These are phyloP conservation scores for Cornus controversa DNA, from an alignment of 148 eudicot species.

Conservation along the genomic window DNA sequence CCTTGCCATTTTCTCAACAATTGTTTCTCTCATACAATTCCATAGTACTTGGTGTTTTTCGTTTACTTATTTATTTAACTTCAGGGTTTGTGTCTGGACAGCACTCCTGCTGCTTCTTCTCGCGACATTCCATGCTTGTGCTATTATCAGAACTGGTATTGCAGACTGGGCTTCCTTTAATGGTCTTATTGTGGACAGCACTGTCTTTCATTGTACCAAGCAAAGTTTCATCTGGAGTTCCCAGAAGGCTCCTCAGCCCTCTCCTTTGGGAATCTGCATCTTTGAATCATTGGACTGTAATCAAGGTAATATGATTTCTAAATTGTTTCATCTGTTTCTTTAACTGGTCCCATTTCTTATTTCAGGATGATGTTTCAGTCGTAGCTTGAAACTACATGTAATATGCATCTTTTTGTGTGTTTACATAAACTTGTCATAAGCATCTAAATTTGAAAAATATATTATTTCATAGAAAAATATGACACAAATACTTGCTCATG, in stretches of 20 bases:
- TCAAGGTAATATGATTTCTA: slow-evolving; percentile 54
- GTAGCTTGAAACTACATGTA: too few relatives aligned
- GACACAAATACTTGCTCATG: too few relatives aligned
- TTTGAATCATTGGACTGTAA: slow-evolving; percentile 55
- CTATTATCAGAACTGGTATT: slow-evolving; percentile 39
- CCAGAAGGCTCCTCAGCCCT: slow-evolving; percentile 61
- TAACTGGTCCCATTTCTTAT: too few relatives aligned
- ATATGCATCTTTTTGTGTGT: too few relatives aligned
- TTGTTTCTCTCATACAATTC: too few relatives aligned
- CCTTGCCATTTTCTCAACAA: not conserved
- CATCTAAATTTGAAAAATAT: too few relatives aligned
- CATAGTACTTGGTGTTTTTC: not conserved
- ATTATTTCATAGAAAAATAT: too few relatives aligned
- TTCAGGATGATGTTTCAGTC: too few relatives aligned
- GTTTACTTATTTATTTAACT: not conserved
- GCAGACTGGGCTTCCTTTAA: slow-evolving; percentile 76
- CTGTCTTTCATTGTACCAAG: slow-evolving; percentile 52
- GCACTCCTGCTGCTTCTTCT: slow-evolving; percentile 21
- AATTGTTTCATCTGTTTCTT: too few relatives aligned
- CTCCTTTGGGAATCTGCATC: slow-evolving; percentile 68
- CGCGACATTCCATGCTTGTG: slow-evolving; percentile 21
- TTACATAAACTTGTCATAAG: too few relatives aligned
- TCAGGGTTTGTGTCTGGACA: slow-evolving; percentile 30
- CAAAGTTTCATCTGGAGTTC: slow-evolving; percentile 51
- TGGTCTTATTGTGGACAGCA: slow-evolving; percentile 59